Base-by-base conservation (phyloP, 192 early-diverging fungal species). In the Coemansia sp. region DNA sequence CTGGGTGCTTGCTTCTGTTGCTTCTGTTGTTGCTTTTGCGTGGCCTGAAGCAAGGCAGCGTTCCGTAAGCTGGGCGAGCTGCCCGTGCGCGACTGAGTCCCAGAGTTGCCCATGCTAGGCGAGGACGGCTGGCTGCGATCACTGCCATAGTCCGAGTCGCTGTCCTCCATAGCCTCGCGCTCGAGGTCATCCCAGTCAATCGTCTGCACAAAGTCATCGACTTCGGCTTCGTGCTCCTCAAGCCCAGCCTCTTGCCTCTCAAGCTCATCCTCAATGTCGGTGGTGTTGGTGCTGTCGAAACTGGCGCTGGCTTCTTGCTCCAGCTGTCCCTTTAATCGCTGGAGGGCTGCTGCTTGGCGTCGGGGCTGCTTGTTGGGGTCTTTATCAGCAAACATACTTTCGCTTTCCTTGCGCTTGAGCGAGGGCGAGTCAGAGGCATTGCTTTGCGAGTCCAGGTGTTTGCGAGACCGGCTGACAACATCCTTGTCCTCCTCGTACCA, bases 181-280 rank as follows among this genome's bases (percentile, higher is more conserved):
- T 87, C 86, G 54, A 81, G 59, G 36, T 85, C 71, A 44, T 84
- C 77, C 59, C 83, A 84, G 53, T 85, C 75, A 36, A 79, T 62
- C 17, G 76, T 82, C 46, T 83, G 80, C 19, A 89, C 66, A 58
- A 87, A 87, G 21, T 69, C 65, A 11, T 80, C 68, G 24, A 82
- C 62, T 57, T 84, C 76, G 46, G 57, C 73, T 29, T 77, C 82
- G 62, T 83, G 80, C 33, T 80, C 78, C 12, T 62, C 71, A 22
- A 84, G 65, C 2, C 69, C 66, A 1, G 74, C 74, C 24, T 81
- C 76, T 38, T 82, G 72, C 46, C 82, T 70, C 43, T 82, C 72
- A 19, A 76, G 75, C 55, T 75, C 68, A n/a, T 68, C 71, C 24
- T 82, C 83, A 18, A 82, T 60, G 14, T 77, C 72, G 1, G 65